Percentiles rank a stretch among this genome's conserved stretches.
Conservation (phyloP, 78 protist species). For the Speleostelium caveatum region DNA sequence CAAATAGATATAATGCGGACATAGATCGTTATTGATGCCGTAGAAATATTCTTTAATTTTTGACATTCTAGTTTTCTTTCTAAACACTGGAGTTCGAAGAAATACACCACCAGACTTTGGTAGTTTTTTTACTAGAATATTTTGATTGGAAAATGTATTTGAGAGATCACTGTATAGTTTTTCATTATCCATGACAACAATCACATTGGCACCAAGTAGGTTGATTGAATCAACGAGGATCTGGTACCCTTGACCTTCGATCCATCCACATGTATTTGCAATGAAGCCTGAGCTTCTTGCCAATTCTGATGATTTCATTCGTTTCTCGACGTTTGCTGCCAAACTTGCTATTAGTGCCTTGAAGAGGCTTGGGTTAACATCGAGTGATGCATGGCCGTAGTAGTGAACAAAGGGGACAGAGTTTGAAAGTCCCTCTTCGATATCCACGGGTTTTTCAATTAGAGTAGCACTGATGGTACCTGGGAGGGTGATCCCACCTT, state of each 20-base stretch:
- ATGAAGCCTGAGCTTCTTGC: slow-evolving; percentile 75
- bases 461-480: slow-evolving; percentile 77
- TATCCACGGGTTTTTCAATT: slow-evolving; percentile 70
- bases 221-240: slow-evolving; percentile 32
- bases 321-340: slow-evolving; percentile 46
- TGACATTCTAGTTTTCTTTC: slow-evolving; percentile 59
- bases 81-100: slow-evolving; percentile 32
- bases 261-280: slow-evolving; percentile 92
- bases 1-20: slow-evolving; percentile 50
- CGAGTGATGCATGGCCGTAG: slow-evolving; percentile 79
- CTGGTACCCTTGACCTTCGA: slow-evolving; percentile 86
- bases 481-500: slow-evolving; percentile 81
- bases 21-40: slow-evolving; percentile 61
- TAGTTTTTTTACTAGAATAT: slow-evolving; percentile 6
- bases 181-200: slow-evolving; percentile 79
- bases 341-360: slow-evolving; percentile 34
- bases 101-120: slow-evolving; percentile 84
- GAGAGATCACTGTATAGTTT: slow-evolving; percentile 65
- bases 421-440: slow-evolving; percentile 35
- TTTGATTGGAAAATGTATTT: neutral
- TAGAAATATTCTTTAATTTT: slow-evolving; percentile 78
- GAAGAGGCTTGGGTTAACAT: slow-evolving; percentile 65
- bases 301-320: neutral
- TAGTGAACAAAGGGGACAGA: slow-evolving; percentile 79
- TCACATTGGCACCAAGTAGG: slow-evolving; percentile 18